Percentiles rank a stretch among this genome's conserved stretches.
Evolutionary conservation across 2,329 filamentous ascomycete species (phyloP).

Genomic region (Botrytis fabae): DNA sequence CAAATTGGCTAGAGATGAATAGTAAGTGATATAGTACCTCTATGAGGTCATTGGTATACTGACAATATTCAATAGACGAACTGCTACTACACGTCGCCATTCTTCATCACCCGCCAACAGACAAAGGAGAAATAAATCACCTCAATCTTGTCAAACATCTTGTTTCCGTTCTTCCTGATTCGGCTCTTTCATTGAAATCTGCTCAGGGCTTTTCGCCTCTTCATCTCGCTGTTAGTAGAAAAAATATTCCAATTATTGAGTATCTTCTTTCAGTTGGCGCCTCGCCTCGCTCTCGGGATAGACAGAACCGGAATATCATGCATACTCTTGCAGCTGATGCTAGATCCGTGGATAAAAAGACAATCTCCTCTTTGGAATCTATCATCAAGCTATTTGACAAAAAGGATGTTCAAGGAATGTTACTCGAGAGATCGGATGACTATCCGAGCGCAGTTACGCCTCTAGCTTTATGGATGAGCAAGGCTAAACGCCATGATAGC

Average conservation of each 20-base stretch:
- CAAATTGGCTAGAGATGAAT: conserved; percentile 60
- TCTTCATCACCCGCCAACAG: conserved; percentile 43
- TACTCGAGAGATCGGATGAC: conserved; percentile 57
- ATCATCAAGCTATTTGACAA: conserved; percentile 61
- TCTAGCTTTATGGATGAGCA: conserved; percentile 57
- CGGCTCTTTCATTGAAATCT: conserved; percentile 60
- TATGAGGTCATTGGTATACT: background rate
- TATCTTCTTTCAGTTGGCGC: conserved; percentile 67
- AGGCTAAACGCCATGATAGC: background rate
- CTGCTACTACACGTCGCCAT: conserved; percentile 68
- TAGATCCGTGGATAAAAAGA: conserved; percentile 28
- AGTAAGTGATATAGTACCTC: conserved; percentile 47
- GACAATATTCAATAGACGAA: conserved; percentile 49
- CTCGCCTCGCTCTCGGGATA: conserved; percentile 65
- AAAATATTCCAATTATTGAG: conserved; percentile 55
- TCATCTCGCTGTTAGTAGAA: conserved; percentile 60
- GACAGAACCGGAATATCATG: conserved; percentile 64
- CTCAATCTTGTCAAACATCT: conserved; percentile 65
- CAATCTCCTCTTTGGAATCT: conserved; percentile 41
- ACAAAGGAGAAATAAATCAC: conserved; percentile 41
- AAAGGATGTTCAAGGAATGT: conserved; percentile 56
- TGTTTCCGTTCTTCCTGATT: conserved; percentile 59
- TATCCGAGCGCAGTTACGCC: conserved; percentile 60
- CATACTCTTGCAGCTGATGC: conserved; percentile 53
- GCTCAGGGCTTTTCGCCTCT: conserved; percentile 64